These are phyloP conservation scores for Bjerkandera adusta DNA, from an alignment of 1,284 basidiomycete genomes.

Conservation along the genomic window DNA sequence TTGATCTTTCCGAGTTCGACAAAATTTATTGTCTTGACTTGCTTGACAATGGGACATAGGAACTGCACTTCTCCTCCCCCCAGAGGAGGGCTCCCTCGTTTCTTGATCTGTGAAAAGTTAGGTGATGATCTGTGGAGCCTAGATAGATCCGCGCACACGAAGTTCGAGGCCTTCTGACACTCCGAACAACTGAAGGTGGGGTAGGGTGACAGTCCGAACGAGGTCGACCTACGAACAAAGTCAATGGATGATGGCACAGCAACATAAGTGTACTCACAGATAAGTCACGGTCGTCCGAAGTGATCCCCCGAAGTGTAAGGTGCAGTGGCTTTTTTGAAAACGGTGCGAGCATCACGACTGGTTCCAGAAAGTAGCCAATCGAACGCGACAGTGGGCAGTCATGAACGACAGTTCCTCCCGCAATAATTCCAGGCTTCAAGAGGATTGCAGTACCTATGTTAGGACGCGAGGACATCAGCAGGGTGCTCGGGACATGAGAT, in stretches of 20 bases:
- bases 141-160: conserved; percentile 45
- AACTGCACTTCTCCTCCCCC: conserved; percentile 96
- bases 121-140: conserved; percentile 8
- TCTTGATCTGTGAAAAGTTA: conserved; percentile 71
- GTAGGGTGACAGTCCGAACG: conserved; percentile 89
- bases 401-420: conserved; percentile 81
- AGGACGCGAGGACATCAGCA: neutral
- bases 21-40: conserved; percentile 91
- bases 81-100: conserved; percentile 85
- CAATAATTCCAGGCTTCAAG: conserved; percentile 89
- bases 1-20: conserved; percentile 89
- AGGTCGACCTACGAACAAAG: conserved; percentile 70
- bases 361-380: conserved; percentile 94
- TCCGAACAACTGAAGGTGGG: conserved; percentile 89
- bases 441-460: conserved; percentile 81
- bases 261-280: conserved; percentile 53
- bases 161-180: conserved; percentile 86
- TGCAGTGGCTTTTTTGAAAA: conserved; percentile 90
- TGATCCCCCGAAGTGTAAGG: conserved; percentile 85
- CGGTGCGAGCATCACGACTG: conserved; percentile 86
- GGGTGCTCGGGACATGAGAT: neutral
- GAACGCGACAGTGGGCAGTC: conserved; percentile 87
- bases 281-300: conserved; percentile 86
- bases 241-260: conserved; percentile 12
- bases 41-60: conserved; percentile 88